These are phyloP conservation scores for Boletus rubescentipes DNA, from an alignment of 768 basidiomycete species.

Conservation along the genomic window DNA sequence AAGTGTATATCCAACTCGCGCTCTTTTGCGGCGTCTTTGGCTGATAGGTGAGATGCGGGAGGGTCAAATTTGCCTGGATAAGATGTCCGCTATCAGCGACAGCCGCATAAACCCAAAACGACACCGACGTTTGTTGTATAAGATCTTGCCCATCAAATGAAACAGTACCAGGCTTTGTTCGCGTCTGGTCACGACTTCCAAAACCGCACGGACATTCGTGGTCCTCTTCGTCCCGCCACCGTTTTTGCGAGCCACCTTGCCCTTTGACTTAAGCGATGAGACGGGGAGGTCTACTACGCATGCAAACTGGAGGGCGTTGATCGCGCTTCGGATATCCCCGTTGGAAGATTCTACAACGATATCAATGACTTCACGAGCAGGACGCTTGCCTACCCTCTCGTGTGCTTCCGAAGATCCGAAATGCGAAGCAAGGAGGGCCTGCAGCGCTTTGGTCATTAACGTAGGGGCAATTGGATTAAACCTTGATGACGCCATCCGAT, in stretches of 20 bases:
- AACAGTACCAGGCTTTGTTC: conserved; percentile 89
- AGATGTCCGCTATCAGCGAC: conserved; percentile 3
- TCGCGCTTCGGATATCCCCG: conserved; percentile 91
- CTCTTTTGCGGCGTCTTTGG: conserved; percentile 64
- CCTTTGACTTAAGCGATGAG: conserved; percentile 15
- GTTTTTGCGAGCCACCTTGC: conserved; percentile 35
- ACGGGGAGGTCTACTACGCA: conserved; percentile 45
- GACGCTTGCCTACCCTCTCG: conserved; percentile 30
- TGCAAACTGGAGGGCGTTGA: conserved; percentile 91
- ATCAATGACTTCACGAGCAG: conserved; percentile 69
- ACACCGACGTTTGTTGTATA: conserved; percentile 87
- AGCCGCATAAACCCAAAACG: background rate
- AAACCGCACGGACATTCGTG: conserved; percentile 34
- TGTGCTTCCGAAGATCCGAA: conserved; percentile 34
- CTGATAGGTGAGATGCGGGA: conserved; percentile 49
- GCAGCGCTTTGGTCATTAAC: conserved; percentile 76
- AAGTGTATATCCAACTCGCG: conserved; percentile 55
- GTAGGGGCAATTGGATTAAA: conserved; percentile 94
- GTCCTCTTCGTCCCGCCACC: conserved; percentile 14
- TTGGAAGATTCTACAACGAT: conserved; percentile 75
- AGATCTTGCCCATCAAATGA: conserved; percentile 87
- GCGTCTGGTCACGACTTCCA: conserved; percentile 76
- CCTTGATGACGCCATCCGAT: conserved; percentile 38
- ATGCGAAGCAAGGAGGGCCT: conserved; percentile 51
- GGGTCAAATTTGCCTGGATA: conserved; percentile 73